Conservation (phyloP, 2,329 filamentous ascomycete species). For the Pseudopyricularia javanii region DNA sequence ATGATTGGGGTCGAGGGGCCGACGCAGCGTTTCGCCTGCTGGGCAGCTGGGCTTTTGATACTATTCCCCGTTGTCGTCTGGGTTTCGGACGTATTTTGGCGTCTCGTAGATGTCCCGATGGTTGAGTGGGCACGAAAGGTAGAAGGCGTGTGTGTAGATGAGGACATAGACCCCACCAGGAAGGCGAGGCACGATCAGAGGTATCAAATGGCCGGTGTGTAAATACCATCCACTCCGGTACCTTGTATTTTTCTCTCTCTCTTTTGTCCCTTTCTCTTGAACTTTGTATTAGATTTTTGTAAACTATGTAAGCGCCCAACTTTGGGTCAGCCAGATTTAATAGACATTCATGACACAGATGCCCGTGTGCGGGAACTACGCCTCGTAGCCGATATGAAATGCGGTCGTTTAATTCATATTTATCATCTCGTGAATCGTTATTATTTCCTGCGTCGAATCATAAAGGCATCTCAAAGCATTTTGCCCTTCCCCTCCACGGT, state of each 20-base stretch:
- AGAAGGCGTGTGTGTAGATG: conserved; percentile 14
- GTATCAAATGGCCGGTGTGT: background rate
- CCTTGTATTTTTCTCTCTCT: too few relatives aligned
- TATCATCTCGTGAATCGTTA: background rate
- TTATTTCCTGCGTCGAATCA: background rate
- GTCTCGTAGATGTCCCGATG: conserved; percentile 44
- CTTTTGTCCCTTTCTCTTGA: background rate
- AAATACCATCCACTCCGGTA: too few relatives aligned
- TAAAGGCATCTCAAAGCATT: background rate
- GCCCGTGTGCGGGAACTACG: too few relatives aligned
- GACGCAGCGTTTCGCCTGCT: conserved; percentile 38
- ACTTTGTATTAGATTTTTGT: background rate
- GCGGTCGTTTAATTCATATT: background rate
- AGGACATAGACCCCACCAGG: background rate
- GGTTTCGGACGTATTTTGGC: conserved; percentile 43
- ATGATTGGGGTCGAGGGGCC: conserved; percentile 37
- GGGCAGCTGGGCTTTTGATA: conserved; percentile 45
- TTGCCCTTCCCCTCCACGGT: background rate
- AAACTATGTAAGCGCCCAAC: background rate
- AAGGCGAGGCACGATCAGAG: background rate
- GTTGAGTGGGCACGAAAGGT: conserved; percentile 24
- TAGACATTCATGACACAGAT: background rate
- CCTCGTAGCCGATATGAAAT: too few relatives aligned
- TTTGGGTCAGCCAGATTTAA: background rate
- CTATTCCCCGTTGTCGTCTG: conserved; percentile 48